Evolutionary conservation across 805 yeast genomes (phyloP).

Genomic region (Brettanomyces bruxellensis): DNA sequence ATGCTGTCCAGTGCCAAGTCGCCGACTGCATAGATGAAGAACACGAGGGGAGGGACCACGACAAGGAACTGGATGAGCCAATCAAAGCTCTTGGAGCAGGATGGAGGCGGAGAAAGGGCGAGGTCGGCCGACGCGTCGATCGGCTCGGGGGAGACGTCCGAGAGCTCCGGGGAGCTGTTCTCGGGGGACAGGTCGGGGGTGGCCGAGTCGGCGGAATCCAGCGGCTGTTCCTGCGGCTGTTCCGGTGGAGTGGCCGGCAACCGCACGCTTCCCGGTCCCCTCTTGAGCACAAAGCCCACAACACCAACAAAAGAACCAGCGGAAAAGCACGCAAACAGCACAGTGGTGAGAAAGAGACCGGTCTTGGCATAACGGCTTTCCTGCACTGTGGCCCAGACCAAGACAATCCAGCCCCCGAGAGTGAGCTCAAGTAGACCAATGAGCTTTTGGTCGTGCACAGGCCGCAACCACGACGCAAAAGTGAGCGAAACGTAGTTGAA

Average conservation of each 20-base stretch:
- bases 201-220: background rate
- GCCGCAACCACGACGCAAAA: conserved; percentile 32
- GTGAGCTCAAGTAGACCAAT: conserved; percentile 46
- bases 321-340: conserved; percentile 39
- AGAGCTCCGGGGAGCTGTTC: background rate
- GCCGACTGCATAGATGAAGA: conserved; percentile 45
- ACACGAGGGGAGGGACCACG: conserved; percentile 56
- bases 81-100: conserved; percentile 37
- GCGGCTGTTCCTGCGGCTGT: background rate
- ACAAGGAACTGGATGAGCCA: conserved; percentile 72
- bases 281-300: conserved; percentile 33
- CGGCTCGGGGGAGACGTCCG: conserved; percentile 10
- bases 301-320: conserved; percentile 44
- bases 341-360: conserved; percentile 42
- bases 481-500: conserved; percentile 50
- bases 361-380: conserved; percentile 40
- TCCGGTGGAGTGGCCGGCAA: background rate
- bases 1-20: conserved; percentile 53
- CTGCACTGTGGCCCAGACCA: conserved; percentile 42
- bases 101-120: background rate
- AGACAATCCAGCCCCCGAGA: conserved; percentile 45
- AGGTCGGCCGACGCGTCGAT: background rate
- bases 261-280: background rate
- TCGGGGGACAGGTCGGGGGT: background rate
- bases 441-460: conserved; percentile 53